Evolutionary conservation across 495 filamentous ascomycete species (phyloP).

Genomic region (Tuber borchii): DNA sequence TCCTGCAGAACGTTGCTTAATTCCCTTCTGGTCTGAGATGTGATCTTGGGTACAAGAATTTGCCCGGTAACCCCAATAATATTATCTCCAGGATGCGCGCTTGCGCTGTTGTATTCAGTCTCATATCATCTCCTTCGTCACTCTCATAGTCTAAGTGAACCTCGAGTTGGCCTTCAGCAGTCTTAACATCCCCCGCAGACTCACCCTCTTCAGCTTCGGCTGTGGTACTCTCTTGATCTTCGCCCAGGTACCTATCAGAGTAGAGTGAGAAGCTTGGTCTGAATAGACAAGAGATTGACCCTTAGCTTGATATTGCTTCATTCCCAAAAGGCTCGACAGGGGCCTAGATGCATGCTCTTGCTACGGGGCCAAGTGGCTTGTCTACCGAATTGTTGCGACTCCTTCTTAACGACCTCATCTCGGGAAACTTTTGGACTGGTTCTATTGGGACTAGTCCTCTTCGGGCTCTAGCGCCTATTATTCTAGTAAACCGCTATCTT

Average conservation of each 20-base stretch:
- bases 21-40: slow-evolving; percentile 36
- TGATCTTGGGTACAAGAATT: slow-evolving; percentile 37
- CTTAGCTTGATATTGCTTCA: slow-evolving; percentile 30
- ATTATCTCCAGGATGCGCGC: slow-evolving; percentile 29
- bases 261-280: slow-evolving; percentile 39
- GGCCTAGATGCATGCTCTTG: slow-evolving; percentile 28
- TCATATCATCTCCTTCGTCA: slow-evolving; percentile 35
- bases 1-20: slow-evolving; percentile 25
- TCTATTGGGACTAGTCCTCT: no score
- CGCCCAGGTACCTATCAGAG: slow-evolving; percentile 38
- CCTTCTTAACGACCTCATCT: slow-evolving; percentile 36
- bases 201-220: slow-evolving; percentile 32
- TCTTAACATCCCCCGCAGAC: slow-evolving; percentile 18
- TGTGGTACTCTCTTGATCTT: slow-evolving; percentile 38
- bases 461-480: no score
- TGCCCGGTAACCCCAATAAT: slow-evolving; percentile 37
- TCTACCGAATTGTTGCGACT: slow-evolving; percentile 27
- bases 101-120: slow-evolving; percentile 23
- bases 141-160: slow-evolving; percentile 35
- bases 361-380: slow-evolving; percentile 24
- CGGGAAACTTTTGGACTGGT: slow-evolving; percentile 46
- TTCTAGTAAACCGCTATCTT: slow-evolving; percentile 68
- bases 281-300: slow-evolving; percentile 37
- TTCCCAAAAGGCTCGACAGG: slow-evolving; percentile 24
- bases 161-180: slow-evolving; percentile 17